Base-by-base conservation (phyloP, 1,284 basidiomycete species). In the Malassezia nana region DNA sequence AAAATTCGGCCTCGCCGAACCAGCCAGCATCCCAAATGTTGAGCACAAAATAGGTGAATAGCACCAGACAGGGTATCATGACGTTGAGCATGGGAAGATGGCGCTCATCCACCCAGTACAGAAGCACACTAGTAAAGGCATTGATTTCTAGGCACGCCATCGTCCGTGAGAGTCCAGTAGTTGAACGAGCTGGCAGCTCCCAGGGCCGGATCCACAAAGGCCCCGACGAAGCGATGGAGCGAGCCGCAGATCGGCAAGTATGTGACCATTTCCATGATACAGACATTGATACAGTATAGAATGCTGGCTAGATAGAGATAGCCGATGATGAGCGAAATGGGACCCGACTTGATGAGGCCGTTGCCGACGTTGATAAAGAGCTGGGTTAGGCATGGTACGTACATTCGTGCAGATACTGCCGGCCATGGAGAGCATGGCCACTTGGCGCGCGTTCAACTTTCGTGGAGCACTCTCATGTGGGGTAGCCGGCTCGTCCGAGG, bases 1-100 rank as follows among this genome's bases (percentile, higher is more conserved):
- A 55, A 24, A 52, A 55, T 18, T 55, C 52, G 9, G 31, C 50
- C 46, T 55, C 52, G n/a, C 52, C 52, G 24, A 44, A 52, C 28
- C 26, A 46, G 30, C 42, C 20, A 8, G 42, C 18, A 16, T 33
- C 40, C 41, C 40, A 46, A 15, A 52, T 32, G 16, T 52, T 52
- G 26, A 52, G 40, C 28, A 45, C 25, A 26, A 43, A 52, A 33
- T 44, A 43, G 4, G 25, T 10, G 20, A 18, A 22, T 10, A 47
- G 46, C 16, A 32, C 13, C 10, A 35, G 15, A 24, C 16, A 26
- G 4, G 43, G 43, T 7, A 45, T 45, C 26, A 31, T 12, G 24
- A 45, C 29, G 43, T 45, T 31, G 26, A 45, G 43, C 26, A 29
- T 24, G 24, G n/a, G 15, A 12, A 31, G 15, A 9, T 39, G 8